These are phyloP conservation scores for Ophiostoma montium DNA, from an alignment of 2,329 filamentous ascomycete genomes.

Conservation along the genomic window DNA sequence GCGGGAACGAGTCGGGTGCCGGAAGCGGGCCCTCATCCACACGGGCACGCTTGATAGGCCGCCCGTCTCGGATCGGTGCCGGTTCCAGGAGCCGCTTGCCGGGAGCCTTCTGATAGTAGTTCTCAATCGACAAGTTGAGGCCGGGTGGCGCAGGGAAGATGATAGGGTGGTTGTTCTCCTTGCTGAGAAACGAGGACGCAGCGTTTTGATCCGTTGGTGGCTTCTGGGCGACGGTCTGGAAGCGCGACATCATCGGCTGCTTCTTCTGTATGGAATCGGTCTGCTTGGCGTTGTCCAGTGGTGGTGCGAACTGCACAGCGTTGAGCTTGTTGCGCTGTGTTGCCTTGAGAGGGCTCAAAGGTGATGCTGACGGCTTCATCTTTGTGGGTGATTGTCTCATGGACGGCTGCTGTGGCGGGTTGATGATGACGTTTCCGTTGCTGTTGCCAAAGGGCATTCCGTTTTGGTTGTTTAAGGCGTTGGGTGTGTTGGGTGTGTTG, in stretches of 20 bases:
- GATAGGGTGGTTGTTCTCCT: slow-evolving; percentile 40
- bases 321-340: slow-evolving; percentile 47
- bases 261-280: slow-evolving; percentile 61
- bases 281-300: slow-evolving; percentile 34
- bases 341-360: slow-evolving; percentile 42
- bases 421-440: slow-evolving; percentile 27
- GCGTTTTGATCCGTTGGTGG: slow-evolving; percentile 28
- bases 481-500: slow-evolving; percentile 29
- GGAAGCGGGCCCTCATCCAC: slow-evolving; percentile 45
- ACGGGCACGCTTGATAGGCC: slow-evolving; percentile 55
- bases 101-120: slow-evolving; percentile 36
- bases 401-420: slow-evolving; percentile 40
- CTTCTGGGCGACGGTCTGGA: slow-evolving; percentile 42
- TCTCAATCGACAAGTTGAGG: slow-evolving; percentile 36
- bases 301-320: slow-evolving; percentile 53
- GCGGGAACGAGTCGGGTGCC: slow-evolving; percentile 64
- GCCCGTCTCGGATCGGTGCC: slow-evolving; percentile 54
- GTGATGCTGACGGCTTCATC: slow-evolving; percentile 37
- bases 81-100: slow-evolving; percentile 58
- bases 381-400: slow-evolving; percentile 58
- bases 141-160: slow-evolving; percentile 34
- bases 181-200: slow-evolving; percentile 26
- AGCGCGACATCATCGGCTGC: slow-evolving; percentile 41
- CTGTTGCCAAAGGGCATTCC: background rate
- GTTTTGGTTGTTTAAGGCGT: background rate